Evolutionary conservation across 169 alveolate species (phyloP).

Genomic region (Babesia caballi): DNA sequence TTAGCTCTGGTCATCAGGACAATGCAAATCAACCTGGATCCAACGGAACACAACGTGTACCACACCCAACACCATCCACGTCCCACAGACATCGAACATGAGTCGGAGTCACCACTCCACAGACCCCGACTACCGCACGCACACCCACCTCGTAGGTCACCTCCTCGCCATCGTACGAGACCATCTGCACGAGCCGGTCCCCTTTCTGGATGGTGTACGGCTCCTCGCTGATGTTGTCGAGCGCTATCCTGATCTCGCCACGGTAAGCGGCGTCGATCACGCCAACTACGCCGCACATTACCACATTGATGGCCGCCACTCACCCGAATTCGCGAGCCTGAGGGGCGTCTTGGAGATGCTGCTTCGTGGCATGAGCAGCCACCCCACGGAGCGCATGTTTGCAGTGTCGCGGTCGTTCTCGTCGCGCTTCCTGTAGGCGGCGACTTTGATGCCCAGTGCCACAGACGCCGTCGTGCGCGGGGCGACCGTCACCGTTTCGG

Average conservation of each 20-base stretch:
- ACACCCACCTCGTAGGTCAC: conserved; percentile 73
- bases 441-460: conserved; percentile 83
- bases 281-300: conserved; percentile 68
- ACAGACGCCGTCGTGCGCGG: conserved; percentile 82
- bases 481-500: conserved; percentile 78
- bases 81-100: neutral
- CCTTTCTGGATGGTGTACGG: conserved; percentile 84
- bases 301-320: neutral
- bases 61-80: too few species aligned
- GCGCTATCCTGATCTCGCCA: conserved; percentile 85
- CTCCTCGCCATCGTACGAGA: conserved; percentile 84
- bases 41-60: too few species aligned
- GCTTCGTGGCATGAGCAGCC: conserved; percentile 84
- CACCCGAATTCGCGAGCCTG: conserved; percentile 84
- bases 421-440: conserved; percentile 71
- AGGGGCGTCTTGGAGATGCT: conserved; percentile 88
- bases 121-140: too few species aligned
- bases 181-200: conserved; percentile 84
- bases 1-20: too few species aligned
- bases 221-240: conserved; percentile 83
- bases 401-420: conserved; percentile 10
- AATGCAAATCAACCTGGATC: too few species aligned
- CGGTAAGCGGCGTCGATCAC: conserved; percentile 89
- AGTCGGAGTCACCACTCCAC: too few species aligned
- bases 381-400: conserved; percentile 58